Evolutionary conservation across 2,329 filamentous ascomycete species (phyloP), one percentile per base, ranked within the genome.

Genomic region (Microdochium trichocladiopsis): DNA sequence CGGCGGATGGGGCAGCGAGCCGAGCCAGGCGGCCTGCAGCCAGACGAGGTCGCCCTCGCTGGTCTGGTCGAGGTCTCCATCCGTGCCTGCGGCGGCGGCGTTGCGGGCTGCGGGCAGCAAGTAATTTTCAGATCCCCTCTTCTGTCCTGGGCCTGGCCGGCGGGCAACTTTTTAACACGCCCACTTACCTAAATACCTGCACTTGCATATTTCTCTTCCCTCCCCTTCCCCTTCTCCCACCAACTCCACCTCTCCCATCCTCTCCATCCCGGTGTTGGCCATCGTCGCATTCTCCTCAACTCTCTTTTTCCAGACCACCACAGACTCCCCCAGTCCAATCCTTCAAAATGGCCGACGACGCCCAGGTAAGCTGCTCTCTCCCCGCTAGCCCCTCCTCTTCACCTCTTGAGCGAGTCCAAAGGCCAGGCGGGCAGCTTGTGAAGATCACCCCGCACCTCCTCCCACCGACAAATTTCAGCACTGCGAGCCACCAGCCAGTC

Each of bases 281-380:
- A 48, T 54, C 54, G 53, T 69, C 61, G 57, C 64, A 64, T 53
- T 62, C 58, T 63, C 66, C 64, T 59, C 62, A 45, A 45, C 63
- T 63, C 61, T 59, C 60, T 64, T 64, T 61, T 54, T 54, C 49
- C 51, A 51, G 28, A 51, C 37, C 18, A 41, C 52, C 37, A 56
- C 55, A 55, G 53, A 54, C 55, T 58, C 58, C 54, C 55, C 56
- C 62, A 57, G 54, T 56, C 61, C 62, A 73, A 70, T 69, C 68
- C 68, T 68, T 75, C 78, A 80, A 71, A 65, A 83, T 83, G 80
- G 70, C 79, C 64, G 78, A 81, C 58, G 77, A 71, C 58, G 65
- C 67, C 57, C 66, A 80, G 67, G 78, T 81, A 73, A 74, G 78
- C 70, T 41, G 12, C 45, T 25, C 50, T 14, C 22, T 31, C 31